Conservation (phyloP, 2,329 filamentous ascomycete genomes). For the Cercospora sesami region DNA sequence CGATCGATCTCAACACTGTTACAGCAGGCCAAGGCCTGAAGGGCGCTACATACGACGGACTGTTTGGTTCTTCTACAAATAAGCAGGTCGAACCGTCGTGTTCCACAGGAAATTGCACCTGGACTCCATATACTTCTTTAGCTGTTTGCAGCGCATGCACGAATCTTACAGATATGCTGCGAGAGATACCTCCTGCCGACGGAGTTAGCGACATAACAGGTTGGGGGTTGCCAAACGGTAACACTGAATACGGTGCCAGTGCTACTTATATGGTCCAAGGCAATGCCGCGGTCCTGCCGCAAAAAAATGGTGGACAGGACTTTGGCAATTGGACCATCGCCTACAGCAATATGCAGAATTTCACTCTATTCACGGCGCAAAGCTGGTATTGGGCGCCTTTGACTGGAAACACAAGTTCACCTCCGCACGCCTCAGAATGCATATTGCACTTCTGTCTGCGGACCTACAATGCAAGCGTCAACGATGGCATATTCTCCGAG, state of each 20-base stretch:
- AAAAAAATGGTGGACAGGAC: background rate
- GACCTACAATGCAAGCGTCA: conserved; percentile 9
- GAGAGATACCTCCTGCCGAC: background rate
- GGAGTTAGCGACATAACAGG: too few species aligned
- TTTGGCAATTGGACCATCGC: background rate
- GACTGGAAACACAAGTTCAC: too few species aligned
- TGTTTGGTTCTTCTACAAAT: background rate
- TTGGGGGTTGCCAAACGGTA: background rate
- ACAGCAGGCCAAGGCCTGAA: conserved; percentile 4
- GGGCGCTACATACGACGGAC: conserved; percentile 14
- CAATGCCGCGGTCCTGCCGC: too few species aligned
- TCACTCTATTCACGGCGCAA: background rate
- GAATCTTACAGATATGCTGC: conserved; percentile 10
- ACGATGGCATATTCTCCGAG: conserved; percentile 12
- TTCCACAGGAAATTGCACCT: conserved; percentile 27
- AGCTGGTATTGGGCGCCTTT: background rate
- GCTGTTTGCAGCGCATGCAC: conserved; percentile 24
- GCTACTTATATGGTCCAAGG: background rate
- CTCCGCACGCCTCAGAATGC: conserved; percentile 5
- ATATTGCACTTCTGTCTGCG: conserved; percentile 20
- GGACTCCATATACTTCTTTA: conserved; percentile 18
- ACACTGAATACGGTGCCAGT: background rate
- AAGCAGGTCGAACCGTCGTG: conserved; percentile 6
- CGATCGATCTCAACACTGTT: background rate
- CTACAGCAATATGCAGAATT: background rate